Evolutionary conservation across 345 rosid genomes (phyloP).

Genomic region (Acer yangbiense): DNA sequence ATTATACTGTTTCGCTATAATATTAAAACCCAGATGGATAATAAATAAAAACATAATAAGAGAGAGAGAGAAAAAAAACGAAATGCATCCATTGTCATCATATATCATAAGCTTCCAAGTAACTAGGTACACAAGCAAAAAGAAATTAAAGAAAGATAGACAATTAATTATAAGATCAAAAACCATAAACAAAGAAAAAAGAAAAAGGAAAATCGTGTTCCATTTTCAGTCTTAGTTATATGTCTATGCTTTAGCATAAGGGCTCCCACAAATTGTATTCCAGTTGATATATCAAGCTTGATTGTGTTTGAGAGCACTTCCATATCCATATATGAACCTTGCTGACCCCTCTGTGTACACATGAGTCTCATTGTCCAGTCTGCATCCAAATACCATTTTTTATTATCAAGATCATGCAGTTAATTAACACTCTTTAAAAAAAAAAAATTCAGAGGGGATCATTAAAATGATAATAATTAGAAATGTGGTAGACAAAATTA

Average conservation of each 20-base stretch:
- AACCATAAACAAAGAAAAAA: not conserved
- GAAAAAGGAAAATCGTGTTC: slow-evolving; percentile 1
- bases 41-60: not conserved
- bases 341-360: slow-evolving; percentile 64
- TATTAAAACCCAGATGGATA: too few species aligned
- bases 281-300: slow-evolving; percentile 35
- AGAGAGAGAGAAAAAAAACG: not conserved
- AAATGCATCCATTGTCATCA: not conserved
- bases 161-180: slow-evolving; percentile 10
- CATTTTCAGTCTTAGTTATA: not conserved
- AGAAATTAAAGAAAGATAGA: not conserved
- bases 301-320: slow-evolving; percentile 36
- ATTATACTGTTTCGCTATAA: too few species aligned
- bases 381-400: slow-evolving; percentile 22
- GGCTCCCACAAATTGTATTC: not conserved
- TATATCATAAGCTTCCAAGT: slow-evolving; percentile 7
- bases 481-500: not conserved
- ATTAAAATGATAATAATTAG: not conserved
- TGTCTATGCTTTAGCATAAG: slow-evolving; percentile 14
- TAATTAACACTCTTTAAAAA: not conserved
- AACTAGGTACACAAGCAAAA: slow-evolving; percentile 14
- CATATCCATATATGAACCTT: slow-evolving; percentile 66
- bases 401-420: not conserved
- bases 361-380: slow-evolving; percentile 59
- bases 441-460: not conserved